These are phyloP conservation scores for Calocera viscosa DNA, from an alignment of 768 basidiomycete genomes.

Conservation along the genomic window DNA sequence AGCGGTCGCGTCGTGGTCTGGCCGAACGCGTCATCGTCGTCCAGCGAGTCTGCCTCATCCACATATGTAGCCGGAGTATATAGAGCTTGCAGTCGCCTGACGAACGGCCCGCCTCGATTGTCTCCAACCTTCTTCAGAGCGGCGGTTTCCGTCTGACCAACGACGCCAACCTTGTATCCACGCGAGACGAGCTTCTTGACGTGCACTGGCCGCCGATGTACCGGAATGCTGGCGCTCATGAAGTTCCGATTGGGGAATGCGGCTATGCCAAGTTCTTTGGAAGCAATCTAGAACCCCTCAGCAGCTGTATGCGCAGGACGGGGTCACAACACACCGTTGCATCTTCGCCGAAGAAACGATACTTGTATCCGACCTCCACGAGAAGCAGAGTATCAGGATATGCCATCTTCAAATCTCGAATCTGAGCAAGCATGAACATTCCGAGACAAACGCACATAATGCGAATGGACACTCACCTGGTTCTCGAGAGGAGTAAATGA, in stretches of 20 bases:
- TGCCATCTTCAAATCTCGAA: constrained; percentile 47
- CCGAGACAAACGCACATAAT: not conserved
- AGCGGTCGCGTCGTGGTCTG: constrained; percentile 52
- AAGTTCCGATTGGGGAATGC: constrained; percentile 63
- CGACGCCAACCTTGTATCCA: constrained; percentile 63
- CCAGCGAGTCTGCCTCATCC: constrained; percentile 38
- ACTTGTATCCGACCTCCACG: constrained; percentile 77
- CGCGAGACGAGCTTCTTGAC: constrained; percentile 43
- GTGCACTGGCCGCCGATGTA: constrained; percentile 37
- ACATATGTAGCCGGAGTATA: constrained; percentile 87
- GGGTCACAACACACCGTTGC: constrained; percentile 41
- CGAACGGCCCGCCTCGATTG: constrained; percentile 60
- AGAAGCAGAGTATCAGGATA: constrained; percentile 58
- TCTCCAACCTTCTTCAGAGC: constrained; percentile 76
- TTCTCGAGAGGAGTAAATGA: constrained; percentile 65
- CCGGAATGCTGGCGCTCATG: constrained; percentile 59
- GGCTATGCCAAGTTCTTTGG: constrained; percentile 65
- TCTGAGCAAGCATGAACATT: constrained; percentile 27
- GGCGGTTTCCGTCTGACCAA: constrained; percentile 74
- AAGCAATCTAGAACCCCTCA: constrained; percentile 42
- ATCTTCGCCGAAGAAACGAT: constrained; percentile 70
- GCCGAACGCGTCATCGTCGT: constrained; percentile 24
- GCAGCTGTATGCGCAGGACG: not conserved
- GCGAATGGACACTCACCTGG: constrained; percentile 36
- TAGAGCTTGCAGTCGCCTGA: constrained; percentile 58